Conservation (phyloP, 176 grass and related monocot species). For the Chrysopogon serrulatus region DNA sequence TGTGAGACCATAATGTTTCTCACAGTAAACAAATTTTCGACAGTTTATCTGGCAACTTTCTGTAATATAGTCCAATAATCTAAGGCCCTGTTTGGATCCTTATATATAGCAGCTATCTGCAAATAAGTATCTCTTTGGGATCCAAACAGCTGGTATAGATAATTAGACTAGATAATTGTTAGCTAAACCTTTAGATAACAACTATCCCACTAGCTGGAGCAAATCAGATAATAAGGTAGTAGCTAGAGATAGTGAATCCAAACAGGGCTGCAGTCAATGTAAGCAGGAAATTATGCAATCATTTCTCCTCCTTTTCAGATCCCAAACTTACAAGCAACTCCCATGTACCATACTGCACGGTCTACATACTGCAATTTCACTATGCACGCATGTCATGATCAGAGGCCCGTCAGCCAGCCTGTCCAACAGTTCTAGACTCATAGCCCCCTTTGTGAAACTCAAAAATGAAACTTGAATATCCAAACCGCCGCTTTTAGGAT, state of each 20-base stretch:
- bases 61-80: neutral
- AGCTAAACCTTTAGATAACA: no score
- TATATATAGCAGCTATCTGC: no score
- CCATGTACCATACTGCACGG: neutral
- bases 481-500: neutral
- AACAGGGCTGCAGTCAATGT: neutral
- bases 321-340: neutral
- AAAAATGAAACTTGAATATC: neutral
- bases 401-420: neutral
- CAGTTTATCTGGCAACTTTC: neutral
- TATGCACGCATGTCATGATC: neutral
- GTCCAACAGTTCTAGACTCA: neutral
- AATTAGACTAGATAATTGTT: no score
- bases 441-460: no score
- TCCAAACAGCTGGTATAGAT: no score
- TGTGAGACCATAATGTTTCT: neutral
- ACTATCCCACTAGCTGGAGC: no score
- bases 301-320: neutral
- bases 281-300: neutral
- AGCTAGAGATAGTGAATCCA: no score
- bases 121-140: no score
- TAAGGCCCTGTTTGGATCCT: no score
- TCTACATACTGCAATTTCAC: neutral
- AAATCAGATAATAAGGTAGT: no score
- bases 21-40: neutral